Conservation (phyloP, 225 moss, liverwort and hornwort species). For the Takakia lepidozioides region DNA sequence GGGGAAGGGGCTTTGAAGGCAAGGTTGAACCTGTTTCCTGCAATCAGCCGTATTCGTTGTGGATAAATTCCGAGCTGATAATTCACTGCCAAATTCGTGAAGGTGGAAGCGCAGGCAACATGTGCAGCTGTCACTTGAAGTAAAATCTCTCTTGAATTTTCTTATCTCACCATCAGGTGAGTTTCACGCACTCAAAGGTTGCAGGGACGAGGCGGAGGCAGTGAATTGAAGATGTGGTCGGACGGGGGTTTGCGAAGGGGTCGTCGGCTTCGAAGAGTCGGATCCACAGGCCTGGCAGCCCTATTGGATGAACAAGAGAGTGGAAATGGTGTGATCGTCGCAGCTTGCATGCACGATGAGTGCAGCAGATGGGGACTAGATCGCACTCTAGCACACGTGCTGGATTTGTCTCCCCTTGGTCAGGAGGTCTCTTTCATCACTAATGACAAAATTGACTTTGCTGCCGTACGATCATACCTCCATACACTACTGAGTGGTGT, state of each 20-base stretch:
- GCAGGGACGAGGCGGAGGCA: constrained; percentile 1
- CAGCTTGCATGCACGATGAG: constrained; percentile 89
- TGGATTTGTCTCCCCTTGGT: constrained; percentile 39
- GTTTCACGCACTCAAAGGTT: no score
- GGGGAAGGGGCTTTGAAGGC: no score
- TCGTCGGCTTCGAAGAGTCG: constrained; percentile 67
- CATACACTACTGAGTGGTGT: constrained; percentile 28
- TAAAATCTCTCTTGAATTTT: no score
- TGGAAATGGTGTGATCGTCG: constrained; percentile 66
- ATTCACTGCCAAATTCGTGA: no score
- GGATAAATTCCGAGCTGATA: no score
- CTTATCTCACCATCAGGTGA: no score
- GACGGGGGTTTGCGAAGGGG: constrained; percentile 69
- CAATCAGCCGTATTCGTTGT: no score
- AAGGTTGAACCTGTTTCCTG: no score
- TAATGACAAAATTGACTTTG: constrained; percentile 44
- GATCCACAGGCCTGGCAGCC: constrained; percentile 76
- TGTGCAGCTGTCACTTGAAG: no score
- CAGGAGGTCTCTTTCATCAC: constrained; percentile 34
- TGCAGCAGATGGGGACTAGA: constrained; percentile 58
- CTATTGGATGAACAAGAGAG: constrained; percentile 66
- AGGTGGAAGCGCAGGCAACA: no score
- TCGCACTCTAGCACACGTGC: constrained; percentile 72
- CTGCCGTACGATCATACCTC: constrained; percentile 45
- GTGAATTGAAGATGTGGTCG: constrained; percentile 70